Evolutionary conservation across 441 rosid species (phyloP), one percentile per base, ranked within the genome.

Genomic region (Euphorbia celastroides): DNA sequence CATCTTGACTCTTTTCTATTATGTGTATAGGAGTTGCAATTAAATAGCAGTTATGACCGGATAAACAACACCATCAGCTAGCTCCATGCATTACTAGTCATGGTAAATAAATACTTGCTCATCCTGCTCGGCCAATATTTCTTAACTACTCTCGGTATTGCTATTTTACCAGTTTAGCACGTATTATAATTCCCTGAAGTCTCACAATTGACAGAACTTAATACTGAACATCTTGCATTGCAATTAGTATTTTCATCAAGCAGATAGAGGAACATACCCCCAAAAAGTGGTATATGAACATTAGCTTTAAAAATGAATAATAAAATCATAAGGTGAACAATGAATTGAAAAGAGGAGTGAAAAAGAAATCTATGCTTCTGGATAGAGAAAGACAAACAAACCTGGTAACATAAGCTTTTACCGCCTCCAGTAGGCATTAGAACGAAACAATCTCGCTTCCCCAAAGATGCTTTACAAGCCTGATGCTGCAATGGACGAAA

Each of bases 371-470:
- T 9, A 34, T 5, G 25, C 13, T n/a, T 14, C 68, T 54, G 19
- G 41, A 42, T 34, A 44, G 67, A 64, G 52, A 64, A 73, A 74
- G 62, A 61, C 23, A 66, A n/a, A 10, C 20, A 76, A 10, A 90
- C 98, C 97, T 93, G 98, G 79, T 88, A 93, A 76, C 98, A 90
- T 63, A 93, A 75, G 79, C 98, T 93, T 83, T 90, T 90, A 14
- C 97, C 97, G 30, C 98, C 97, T 72, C 98, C 97, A 0, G 97
- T 93, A 1, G 96, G 98, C 96, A 93, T 82, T 44, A 90, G 88
- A 68, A 93, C 67, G 80, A 93, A 93, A 68, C 96, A 90, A 73
- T 90, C 97, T 75, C 75, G 81, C 72, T 83, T 90, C 41, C 80
- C 83, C 72, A 88, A 23, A 32, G 83, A 86, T 57, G 96, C 84